Evolutionary conservation across 495 filamentous ascomycete genomes (phyloP).

Genomic region (Cairneyella variabilis): DNA sequence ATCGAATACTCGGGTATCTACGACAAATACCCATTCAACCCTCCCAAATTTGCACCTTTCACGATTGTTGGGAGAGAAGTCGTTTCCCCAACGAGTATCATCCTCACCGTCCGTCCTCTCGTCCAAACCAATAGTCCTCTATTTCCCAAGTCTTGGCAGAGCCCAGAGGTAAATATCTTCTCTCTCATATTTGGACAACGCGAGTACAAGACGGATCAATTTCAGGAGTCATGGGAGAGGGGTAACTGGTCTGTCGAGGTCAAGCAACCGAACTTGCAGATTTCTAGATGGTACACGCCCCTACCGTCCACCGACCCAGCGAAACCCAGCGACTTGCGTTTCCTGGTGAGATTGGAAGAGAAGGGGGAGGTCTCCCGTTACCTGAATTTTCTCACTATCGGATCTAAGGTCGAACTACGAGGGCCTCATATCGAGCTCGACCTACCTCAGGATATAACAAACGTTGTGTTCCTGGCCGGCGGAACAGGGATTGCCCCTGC

Average conservation of each 20-base stretch:
- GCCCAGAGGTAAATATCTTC: no score
- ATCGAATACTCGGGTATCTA: neutral
- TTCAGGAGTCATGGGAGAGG: constrained; percentile 46
- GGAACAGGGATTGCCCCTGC: constrained; percentile 94
- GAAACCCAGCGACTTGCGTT: constrained; percentile 39
- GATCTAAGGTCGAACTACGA: constrained; percentile 65
- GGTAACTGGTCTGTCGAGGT: constrained; percentile 86
- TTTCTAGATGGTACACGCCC: constrained; percentile 85
- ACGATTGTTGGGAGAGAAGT: constrained; percentile 60
- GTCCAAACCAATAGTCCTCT: no score
- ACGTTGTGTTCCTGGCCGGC: constrained; percentile 80
- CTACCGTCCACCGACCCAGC: constrained; percentile 50
- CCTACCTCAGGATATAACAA: constrained; percentile 40
- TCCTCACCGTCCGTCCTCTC: constrained; percentile 67
- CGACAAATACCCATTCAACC: constrained; percentile 35
- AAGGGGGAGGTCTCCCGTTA: constrained; percentile 49
- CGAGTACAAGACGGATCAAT: constrained; percentile 29
- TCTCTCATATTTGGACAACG: no score
- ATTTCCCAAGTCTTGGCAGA: no score
- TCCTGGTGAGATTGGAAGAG: constrained; percentile 51
- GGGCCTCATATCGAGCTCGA: constrained; percentile 72
- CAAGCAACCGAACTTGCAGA: constrained; percentile 89
- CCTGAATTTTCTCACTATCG: constrained; percentile 56
- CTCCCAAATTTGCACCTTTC: constrained; percentile 54
- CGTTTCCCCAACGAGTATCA: constrained; percentile 70